Evolutionary conservation across 148 eudicot genomes (phyloP).

Genomic region (Polygonum maritimum): DNA sequence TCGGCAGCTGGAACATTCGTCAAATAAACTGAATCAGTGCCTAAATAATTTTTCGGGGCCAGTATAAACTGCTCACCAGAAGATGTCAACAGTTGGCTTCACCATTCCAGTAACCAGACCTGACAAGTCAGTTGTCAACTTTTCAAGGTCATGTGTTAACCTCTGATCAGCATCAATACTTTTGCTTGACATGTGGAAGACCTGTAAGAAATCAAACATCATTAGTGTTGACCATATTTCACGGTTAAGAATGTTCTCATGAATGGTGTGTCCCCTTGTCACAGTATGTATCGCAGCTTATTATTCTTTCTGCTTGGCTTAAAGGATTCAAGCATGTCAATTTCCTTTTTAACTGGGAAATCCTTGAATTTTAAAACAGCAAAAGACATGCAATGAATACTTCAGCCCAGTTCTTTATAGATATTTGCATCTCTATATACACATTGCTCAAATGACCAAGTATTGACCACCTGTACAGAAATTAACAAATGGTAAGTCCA

Average conservation of each 20-base stretch:
- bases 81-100: conserved; percentile 90
- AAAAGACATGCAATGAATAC: not conserved
- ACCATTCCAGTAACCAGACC: conserved; percentile 96
- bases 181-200: conserved; percentile 64
- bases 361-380: not conserved
- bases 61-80: conserved; percentile 46
- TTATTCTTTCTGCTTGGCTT: not conserved
- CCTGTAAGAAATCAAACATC: conserved; percentile 25
- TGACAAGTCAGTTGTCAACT: conserved; percentile 79
- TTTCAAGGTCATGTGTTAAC: conserved; percentile 88
- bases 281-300: not conserved
- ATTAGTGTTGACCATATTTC: not conserved
- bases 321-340: not conserved
- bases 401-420: not conserved
- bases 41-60: not conserved
- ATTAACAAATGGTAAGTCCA: not conserved
- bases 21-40: not conserved
- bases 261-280: not conserved
- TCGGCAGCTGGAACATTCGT: not conserved
- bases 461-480: not conserved
- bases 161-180: conserved; percentile 91
- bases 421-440: not conserved
- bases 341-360: not conserved
- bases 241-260: not conserved
- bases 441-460: not conserved